Conservation (phyloP, 371 early-diverging fungal genomes). For the Mucor plumbeus region DNA sequence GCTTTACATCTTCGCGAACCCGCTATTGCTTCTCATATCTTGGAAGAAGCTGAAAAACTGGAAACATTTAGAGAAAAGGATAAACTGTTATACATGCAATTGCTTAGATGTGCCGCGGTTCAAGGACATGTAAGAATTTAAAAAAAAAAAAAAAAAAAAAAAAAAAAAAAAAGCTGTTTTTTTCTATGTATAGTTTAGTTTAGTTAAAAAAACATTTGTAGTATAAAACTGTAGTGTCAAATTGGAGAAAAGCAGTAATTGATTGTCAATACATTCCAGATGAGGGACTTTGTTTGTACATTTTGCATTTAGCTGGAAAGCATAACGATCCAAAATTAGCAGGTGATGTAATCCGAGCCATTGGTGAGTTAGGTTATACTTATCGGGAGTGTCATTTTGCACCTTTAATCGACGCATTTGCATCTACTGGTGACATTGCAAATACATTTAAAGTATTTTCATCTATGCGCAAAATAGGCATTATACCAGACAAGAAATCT, state of each 20-base stretch:
- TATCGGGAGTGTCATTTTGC: constrained; percentile 65
- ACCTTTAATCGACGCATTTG: constrained; percentile 70
- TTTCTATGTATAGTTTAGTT: background rate
- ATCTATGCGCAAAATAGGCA: constrained; percentile 63
- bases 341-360: constrained; percentile 50
- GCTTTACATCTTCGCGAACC: constrained; percentile 30
- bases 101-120: constrained; percentile 54
- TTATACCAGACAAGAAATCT: constrained; percentile 43
- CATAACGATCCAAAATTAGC: constrained; percentile 59
- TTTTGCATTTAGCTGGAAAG: constrained; percentile 66
- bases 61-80: constrained; percentile 35
- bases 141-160: too few species aligned
- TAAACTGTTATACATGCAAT: constrained; percentile 33
- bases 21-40: constrained; percentile 36
- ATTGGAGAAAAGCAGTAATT: constrained; percentile 52
- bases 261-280: constrained; percentile 50
- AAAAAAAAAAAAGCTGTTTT: background rate
- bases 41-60: constrained; percentile 48
- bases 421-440: constrained; percentile 53
- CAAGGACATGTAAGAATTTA: constrained; percentile 49
- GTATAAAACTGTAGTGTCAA: constrained; percentile 46
- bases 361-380: constrained; percentile 51
- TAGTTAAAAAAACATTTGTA: constrained; percentile 17
- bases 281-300: constrained; percentile 63
- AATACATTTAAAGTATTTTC: constrained; percentile 62